Percentiles rank a stretch among this genome's conserved stretches.
These are phyloP conservation scores for Paraphaeosphaeria sporulosa DNA, from an alignment of 2,329 filamentous ascomycete species.

Conservation along the genomic window DNA sequence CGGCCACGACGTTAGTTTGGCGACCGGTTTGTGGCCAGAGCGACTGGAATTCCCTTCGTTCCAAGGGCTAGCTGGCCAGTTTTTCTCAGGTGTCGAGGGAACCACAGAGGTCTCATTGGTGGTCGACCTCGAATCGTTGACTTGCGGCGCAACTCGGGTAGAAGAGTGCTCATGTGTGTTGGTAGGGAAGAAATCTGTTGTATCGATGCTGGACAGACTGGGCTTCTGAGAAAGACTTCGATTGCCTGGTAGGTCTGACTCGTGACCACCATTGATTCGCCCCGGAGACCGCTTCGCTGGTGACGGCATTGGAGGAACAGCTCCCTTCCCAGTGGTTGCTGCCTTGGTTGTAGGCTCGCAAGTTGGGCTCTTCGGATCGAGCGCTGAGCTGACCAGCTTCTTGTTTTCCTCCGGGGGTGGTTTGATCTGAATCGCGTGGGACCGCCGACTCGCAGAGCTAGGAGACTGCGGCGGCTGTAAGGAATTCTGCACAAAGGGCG, in stretches of 20 bases:
- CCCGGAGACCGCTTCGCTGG: slow-evolving; percentile 41
- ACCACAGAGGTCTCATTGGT: slow-evolving; percentile 25
- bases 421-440: slow-evolving; percentile 52
- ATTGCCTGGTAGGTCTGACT: slow-evolving; percentile 23
- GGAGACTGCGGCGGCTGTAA: slow-evolving; percentile 33
- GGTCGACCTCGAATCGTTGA: slow-evolving; percentile 20
- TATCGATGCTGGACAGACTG: slow-evolving; percentile 50
- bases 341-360: slow-evolving; percentile 44
- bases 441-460: slow-evolving; percentile 46
- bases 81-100: slow-evolving; percentile 47
- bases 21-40: slow-evolving; percentile 28
- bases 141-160: slow-evolving; percentile 40
- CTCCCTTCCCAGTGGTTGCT: slow-evolving; percentile 17
- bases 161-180: slow-evolving; percentile 52
- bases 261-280: slow-evolving; percentile 29
- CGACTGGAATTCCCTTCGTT: slow-evolving; percentile 36
- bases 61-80: slow-evolving; percentile 47
- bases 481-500: slow-evolving; percentile 29
- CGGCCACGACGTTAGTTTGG: slow-evolving; percentile 41
- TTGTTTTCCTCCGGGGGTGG: slow-evolving; percentile 41
- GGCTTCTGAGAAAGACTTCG: slow-evolving; percentile 39
- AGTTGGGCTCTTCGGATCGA: slow-evolving; percentile 52
- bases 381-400: slow-evolving; percentile 32
- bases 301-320: slow-evolving; percentile 42
- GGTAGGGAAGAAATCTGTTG: slow-evolving; percentile 51